These are phyloP conservation scores for Davidsoniella eucalypti DNA, from an alignment of 2,329 filamentous ascomycete genomes.

Conservation along the genomic window DNA sequence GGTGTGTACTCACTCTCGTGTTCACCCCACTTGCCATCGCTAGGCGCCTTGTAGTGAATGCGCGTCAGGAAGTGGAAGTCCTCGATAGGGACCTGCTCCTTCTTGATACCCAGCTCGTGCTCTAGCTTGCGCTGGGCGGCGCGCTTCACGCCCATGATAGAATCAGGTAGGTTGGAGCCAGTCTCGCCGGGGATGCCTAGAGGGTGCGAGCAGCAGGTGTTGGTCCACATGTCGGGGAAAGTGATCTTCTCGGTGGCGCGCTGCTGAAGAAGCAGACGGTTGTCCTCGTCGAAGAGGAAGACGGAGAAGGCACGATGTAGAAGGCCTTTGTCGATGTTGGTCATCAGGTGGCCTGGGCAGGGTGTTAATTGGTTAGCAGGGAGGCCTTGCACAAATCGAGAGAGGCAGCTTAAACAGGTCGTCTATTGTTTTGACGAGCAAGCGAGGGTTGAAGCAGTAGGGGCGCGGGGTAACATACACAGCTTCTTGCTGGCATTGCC, in stretches of 20 bases:
- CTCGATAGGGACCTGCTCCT: slow-evolving; percentile 74
- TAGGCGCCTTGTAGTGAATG: slow-evolving; percentile 96
- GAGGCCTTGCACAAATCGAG: not conserved
- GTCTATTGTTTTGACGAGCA: not conserved
- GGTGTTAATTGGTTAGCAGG: not conserved
- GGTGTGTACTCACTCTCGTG: slow-evolving; percentile 62
- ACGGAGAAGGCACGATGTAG: slow-evolving; percentile 95
- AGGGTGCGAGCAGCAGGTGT: slow-evolving; percentile 97
- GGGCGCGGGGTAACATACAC: slow-evolving; percentile 40
- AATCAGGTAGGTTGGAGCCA: slow-evolving; percentile 62
- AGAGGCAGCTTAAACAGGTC: not conserved
- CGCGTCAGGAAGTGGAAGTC: slow-evolving; percentile 87
- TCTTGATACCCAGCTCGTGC: slow-evolving; percentile 86
- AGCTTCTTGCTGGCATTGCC: slow-evolving; percentile 96
- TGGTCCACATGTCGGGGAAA: slow-evolving; percentile 98
- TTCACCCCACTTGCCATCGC: slow-evolving; percentile 96
- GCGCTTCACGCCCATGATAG: slow-evolving; percentile 72
- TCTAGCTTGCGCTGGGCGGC: slow-evolving; percentile 87
- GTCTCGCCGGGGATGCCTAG: slow-evolving; percentile 84
- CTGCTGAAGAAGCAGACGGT: slow-evolving; percentile 87
- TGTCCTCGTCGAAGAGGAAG: slow-evolving; percentile 91
- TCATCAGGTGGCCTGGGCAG: slow-evolving; percentile 81
- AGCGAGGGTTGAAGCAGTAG: too few species aligned
- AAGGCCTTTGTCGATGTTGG: slow-evolving; percentile 91
- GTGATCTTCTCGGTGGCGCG: slow-evolving; percentile 95